A percentile compares a stretch with the other conserved stretches of the same genome.
These are phyloP conservation scores for Solanum clarkiae DNA, from an alignment of 257 asterid species.

Conservation along the genomic window DNA sequence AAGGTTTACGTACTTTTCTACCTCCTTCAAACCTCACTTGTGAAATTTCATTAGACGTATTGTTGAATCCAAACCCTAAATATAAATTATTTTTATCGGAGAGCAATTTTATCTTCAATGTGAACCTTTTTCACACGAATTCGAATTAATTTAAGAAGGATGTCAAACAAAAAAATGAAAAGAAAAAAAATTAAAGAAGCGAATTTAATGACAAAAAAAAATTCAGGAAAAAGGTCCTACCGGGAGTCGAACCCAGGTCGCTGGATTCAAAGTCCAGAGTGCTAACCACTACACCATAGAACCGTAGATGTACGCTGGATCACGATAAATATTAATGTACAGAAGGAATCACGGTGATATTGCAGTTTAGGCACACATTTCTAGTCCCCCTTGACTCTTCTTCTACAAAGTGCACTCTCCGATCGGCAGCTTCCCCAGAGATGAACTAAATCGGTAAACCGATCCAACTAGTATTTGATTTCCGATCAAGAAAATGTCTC, in stretches of 20 bases:
- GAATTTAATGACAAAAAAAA: background rate
- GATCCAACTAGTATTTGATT: background rate
- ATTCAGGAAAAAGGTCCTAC: slow-evolving; percentile 51
- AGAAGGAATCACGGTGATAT: background rate
- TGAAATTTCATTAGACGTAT: too few relatives aligned
- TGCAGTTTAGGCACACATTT: background rate
- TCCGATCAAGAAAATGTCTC: background rate
- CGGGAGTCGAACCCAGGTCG: slow-evolving; percentile 99
- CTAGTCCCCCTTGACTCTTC: background rate
- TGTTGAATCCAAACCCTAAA: too few relatives aligned
- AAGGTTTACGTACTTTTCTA: too few relatives aligned
- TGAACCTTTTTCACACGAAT: too few relatives aligned
- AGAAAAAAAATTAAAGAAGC: background rate
- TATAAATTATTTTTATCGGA: too few relatives aligned
- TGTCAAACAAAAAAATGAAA: too few relatives aligned
- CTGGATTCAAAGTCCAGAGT: slow-evolving; percentile 99
- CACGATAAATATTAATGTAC: too few relatives aligned
- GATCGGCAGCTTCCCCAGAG: background rate
- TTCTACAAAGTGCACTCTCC: background rate
- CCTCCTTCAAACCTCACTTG: too few relatives aligned
- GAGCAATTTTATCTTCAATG: too few relatives aligned
- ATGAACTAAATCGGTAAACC: background rate
- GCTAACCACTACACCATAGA: slow-evolving; percentile 97
- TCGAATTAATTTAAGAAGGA: too few relatives aligned
- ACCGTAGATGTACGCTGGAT: background rate